Base-by-base conservation (phyloP, 2,329 filamentous ascomycete genomes). In the Microdochium paspali region DNA sequence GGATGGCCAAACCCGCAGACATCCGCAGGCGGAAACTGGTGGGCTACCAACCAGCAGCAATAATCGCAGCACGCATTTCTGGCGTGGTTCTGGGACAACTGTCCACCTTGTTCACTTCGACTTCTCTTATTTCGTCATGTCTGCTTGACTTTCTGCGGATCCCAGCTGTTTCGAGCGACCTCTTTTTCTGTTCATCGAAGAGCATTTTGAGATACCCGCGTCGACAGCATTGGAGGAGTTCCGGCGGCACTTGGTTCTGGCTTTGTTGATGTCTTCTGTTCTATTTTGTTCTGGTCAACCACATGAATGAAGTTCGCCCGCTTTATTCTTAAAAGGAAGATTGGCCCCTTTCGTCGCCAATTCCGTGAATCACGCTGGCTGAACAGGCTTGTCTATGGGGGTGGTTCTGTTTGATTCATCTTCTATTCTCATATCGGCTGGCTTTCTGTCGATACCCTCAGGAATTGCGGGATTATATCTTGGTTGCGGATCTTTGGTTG, bases 1-100 rank as follows among this genome's bases (percentile, higher is more conserved):
- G 61, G 67, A 3, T 80, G 74, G 74, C 71, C 70, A 6, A 69
- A 79, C 31, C 80, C 84, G 56, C 81, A 83, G 56, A 81, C 82
- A 49, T 74, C 79, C 9, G 73, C 80, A 1, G 73, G 77, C 47
- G 69, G 57, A n/a, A 59, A 77, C 57, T 79, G 76, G 73, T 79
- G 76, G 76, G 56, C 70, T 9, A 71, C 70, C 48, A 70, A 72
- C 51, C 72, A 71, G 51, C 74, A 79, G 53, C 35, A 40, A 18
- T 40, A 40, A 18, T 40, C 15, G 10, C 18, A 9, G 31, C 31
- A 9, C 10, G 6, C 31, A 12, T 35, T 35, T 6, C n/a, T 40
- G 15, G 6, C 12, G 35, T 18, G 15, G n/a, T 21, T 7, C 35
- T 20, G 23, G 12, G 26, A 28, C 13, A 18, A 9, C 35, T 6